Percentiles rank a stretch among this genome's conserved stretches.
These are phyloP conservation scores for Colletotrichum caudatum DNA, from an alignment of 2,329 filamentous ascomycete genomes.

Conservation along the genomic window DNA sequence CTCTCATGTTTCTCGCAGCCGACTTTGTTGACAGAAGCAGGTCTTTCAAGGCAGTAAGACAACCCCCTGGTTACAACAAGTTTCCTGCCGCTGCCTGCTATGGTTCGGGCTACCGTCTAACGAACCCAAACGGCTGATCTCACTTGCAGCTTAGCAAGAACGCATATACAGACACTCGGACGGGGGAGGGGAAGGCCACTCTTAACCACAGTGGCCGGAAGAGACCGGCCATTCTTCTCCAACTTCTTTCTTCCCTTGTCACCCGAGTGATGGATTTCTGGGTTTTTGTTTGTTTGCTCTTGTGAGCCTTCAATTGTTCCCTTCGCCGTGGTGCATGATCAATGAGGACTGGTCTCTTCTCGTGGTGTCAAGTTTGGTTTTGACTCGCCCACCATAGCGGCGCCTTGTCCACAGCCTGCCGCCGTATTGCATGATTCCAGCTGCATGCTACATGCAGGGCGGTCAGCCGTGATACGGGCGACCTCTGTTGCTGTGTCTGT, in stretches of 20 bases:
- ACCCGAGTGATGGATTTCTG: too few species aligned
- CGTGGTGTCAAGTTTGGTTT: not conserved
- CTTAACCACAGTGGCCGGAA: too few species aligned
- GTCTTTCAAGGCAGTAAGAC: not conserved
- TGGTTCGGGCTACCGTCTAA: not conserved
- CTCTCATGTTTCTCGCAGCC: not conserved
- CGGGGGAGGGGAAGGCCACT: too few species aligned
- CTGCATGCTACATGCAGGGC: not conserved
- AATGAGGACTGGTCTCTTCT: too few species aligned
- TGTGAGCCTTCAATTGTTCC: too few species aligned
- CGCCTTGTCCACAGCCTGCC: slow-evolving; percentile 11
- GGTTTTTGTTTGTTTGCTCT: too few species aligned
- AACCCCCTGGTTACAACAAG: not conserved
- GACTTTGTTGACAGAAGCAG: not conserved
- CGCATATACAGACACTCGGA: too few species aligned
- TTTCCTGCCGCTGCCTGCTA: not conserved
- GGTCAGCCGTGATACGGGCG: not conserved
- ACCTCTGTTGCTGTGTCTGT: not conserved
- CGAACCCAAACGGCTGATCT: not conserved
- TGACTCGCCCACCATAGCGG: not conserved
- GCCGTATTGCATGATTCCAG: slow-evolving; percentile 2
- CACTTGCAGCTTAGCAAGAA: not conserved
- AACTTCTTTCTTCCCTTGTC: too few species aligned
- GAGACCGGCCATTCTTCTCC: too few species aligned
- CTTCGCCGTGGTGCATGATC: too few species aligned